Evolutionary conservation across 1,139 yeast species (phyloP).

Genomic region (Suhomyces guaymorum): DNA sequence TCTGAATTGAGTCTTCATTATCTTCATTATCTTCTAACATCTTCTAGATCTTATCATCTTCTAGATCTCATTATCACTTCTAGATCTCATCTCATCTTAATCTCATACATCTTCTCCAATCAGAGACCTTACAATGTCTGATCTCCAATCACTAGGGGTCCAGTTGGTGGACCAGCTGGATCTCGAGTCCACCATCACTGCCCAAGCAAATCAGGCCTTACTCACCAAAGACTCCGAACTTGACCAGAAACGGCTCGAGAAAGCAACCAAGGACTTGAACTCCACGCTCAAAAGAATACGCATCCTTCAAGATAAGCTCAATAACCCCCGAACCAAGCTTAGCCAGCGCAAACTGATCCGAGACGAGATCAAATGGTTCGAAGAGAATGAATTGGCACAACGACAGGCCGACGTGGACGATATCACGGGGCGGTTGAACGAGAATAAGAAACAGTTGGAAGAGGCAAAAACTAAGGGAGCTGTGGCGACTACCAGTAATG

Average conservation of each 20-base stretch:
- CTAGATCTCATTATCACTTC: too few species aligned
- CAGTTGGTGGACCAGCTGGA: conserved; percentile 72
- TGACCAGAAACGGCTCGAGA: conserved; percentile 72
- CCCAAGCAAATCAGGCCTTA: conserved; percentile 65
- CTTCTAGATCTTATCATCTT: too few species aligned
- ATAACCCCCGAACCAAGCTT: conserved; percentile 59
- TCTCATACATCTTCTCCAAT: background rate
- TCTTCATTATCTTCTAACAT: too few species aligned
- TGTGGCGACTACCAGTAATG: conserved; percentile 14
- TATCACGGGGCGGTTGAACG: conserved; percentile 55
- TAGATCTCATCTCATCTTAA: conserved; percentile 1
- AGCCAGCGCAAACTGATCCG: conserved; percentile 60
- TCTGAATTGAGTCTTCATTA: too few species aligned
- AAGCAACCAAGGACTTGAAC: conserved; percentile 52
- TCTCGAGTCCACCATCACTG: conserved; percentile 69
- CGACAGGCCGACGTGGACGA: conserved; percentile 64
- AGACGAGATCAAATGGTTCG: conserved; percentile 56
- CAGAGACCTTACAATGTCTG: conserved; percentile 3
- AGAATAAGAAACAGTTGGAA: conserved; percentile 25
- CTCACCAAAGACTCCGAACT: conserved; percentile 65
- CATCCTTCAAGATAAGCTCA: conserved; percentile 49
- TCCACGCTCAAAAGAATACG: conserved; percentile 46
- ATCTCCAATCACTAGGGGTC: conserved; percentile 25
- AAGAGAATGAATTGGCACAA: conserved; percentile 53
- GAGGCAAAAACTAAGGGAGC: conserved; percentile 11